Conservation (phyloP, 116 monocot species). For the Cymodocea nodosa region DNA sequence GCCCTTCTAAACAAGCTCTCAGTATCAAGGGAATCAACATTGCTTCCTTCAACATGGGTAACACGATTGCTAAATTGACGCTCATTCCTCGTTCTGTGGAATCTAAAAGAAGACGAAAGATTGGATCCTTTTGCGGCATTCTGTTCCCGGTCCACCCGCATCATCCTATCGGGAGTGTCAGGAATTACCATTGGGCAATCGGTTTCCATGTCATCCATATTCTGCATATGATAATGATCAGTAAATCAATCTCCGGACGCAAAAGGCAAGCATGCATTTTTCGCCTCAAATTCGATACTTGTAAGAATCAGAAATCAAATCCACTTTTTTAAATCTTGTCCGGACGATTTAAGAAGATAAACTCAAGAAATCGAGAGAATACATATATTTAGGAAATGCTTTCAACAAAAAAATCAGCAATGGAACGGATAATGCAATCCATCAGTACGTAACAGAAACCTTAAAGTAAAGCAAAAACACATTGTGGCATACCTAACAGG, state of each 20-base stretch:
- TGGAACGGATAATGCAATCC: too few species aligned
- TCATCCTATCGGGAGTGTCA: conserved; percentile 1
- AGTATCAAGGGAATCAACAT: conserved; percentile 1
- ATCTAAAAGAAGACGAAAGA: background rate
- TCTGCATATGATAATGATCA: conserved; percentile 1
- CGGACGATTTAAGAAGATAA: too few species aligned
- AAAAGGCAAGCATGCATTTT: background rate
- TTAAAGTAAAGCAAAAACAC: too few species aligned
- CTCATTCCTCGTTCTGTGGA: background rate
- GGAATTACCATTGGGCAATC: conserved; percentile 1
- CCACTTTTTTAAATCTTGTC: too few species aligned
- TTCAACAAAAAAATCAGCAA: too few species aligned
- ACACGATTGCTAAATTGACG: background rate
- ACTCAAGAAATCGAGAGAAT: too few species aligned
- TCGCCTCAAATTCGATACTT: too few species aligned
- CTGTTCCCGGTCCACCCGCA: background rate
- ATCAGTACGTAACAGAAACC: too few species aligned
- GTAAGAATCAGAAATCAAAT: too few species aligned
- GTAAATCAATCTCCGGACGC: background rate
- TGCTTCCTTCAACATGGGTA: background rate
- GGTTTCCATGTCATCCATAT: conserved; percentile 3
- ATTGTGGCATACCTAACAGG: too few species aligned
- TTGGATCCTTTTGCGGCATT: background rate
- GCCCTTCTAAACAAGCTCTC: conserved; percentile 10
- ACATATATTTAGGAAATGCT: too few species aligned